Base-by-base conservation (phyloP, 2,329 filamentous ascomycete genomes). In the Colletotrichum spinosum region DNA sequence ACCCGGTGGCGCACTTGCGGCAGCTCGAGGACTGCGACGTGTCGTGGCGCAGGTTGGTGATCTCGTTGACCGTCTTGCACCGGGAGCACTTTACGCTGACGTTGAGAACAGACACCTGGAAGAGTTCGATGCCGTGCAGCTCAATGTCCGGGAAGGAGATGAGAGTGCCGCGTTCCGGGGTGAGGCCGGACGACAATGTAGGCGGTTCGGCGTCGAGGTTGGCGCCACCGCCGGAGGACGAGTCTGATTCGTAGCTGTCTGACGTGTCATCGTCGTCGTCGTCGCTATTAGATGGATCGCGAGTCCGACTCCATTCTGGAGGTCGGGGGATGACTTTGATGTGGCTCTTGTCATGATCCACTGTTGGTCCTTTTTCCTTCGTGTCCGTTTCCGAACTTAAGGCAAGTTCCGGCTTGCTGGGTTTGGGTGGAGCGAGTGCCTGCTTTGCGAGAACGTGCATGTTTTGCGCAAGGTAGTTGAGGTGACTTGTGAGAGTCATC, bases 101-200 rank as follows among this genome's bases (percentile, higher is more conserved):
- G 63, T 86, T 89, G 38, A 96, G 79, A 33, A 86, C 82, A 0
- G 84, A 81, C 1, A 95, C 77, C 70, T 94, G 88, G 8, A 97
- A 81, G 2, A 96, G 78, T 72, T 96, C 92, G 66, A 96, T 90
- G 42, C 90, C 87, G 73, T 93, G 86, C 2, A 97, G 84, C 71
- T 95, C 92, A 63, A 96, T 80, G 34, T 86, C 88, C 0, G 93
- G 93, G 70, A 96, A 93, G 0, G 90, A 93, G 8, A 97, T 82
- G 58, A 92, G 87, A n/a, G 92, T 91, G 33, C 92, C 92, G 57
- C 84, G 83, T 72, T 93, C 91, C 2, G 81, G 75, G 1, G 80
- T 80, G 34, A 79, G 78, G 4, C 78, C 74, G 7, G 76, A 68
- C 5, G 75, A 68, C 13, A 73, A 68, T n/a, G 70, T 66, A 49